These are phyloP conservation scores for Trypanosoma lewisi DNA, from an alignment of 208 protist genomes.

Conservation along the genomic window DNA sequence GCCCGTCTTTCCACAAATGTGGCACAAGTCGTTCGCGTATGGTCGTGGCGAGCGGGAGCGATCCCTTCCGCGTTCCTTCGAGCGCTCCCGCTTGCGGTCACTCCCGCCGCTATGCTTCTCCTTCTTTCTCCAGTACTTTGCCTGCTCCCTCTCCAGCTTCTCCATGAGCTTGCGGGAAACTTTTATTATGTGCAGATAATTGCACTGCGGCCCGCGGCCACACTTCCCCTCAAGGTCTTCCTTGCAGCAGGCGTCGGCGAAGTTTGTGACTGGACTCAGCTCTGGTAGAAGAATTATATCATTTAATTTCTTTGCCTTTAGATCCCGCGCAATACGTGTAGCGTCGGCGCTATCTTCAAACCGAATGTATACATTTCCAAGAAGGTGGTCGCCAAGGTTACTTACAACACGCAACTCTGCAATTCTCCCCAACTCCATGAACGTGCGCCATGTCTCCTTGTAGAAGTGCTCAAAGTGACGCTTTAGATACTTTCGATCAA, in stretches of 20 bases:
- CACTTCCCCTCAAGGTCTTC: constrained; percentile 95
- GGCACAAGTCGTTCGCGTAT: constrained; percentile 41
- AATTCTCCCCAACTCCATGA: constrained; percentile 92
- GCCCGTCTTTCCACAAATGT: constrained; percentile 60
- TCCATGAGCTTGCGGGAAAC: constrained; percentile 81
- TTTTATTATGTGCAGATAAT: constrained; percentile 97
- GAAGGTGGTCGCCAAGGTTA: constrained; percentile 96
- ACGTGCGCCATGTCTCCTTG: constrained; percentile 94
- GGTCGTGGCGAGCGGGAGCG: constrained; percentile 21
- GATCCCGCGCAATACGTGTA: constrained; percentile 60
- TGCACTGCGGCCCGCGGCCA: constrained; percentile 94
- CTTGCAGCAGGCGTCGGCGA: constrained; percentile 96
- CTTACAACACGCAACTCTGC: constrained; percentile 95
- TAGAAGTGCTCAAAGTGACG: constrained; percentile 97
- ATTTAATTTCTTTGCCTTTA: constrained; percentile 89
- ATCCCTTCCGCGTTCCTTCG: constrained; percentile 29
- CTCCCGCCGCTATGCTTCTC: constrained; percentile 40
- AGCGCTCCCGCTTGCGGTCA: constrained; percentile 51
- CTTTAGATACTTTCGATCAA: constrained; percentile 87
- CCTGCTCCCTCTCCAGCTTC: constrained; percentile 85
- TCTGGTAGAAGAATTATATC: constrained; percentile 90
- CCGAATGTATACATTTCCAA: constrained; percentile 98
- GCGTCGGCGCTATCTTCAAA: constrained; percentile 91
- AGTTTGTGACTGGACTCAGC: constrained; percentile 98
- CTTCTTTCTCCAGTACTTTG: constrained; percentile 70